phyloP scores from a whole-genome alignment of 192 early-diverging fungal genomes.

The Lunasporangiospora selenospora region DNA sequence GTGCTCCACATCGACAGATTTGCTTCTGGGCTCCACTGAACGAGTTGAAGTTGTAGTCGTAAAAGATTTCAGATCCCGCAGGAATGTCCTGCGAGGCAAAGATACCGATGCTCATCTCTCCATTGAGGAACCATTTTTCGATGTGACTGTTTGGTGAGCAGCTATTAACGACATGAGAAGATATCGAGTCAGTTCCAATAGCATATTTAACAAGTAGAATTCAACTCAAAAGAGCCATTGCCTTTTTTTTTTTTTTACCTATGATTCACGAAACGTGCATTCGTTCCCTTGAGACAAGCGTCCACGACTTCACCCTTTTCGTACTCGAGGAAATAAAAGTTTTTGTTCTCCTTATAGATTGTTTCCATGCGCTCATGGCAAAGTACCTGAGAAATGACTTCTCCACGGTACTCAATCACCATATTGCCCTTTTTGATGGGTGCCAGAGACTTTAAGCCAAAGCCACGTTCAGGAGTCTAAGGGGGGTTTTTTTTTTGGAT shows the following conservation, averaged over 20 bases:
- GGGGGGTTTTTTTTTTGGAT: too few relatives aligned
- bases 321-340: conserved; percentile 86
- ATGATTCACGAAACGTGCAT: conserved; percentile 88
- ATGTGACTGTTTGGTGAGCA: conserved; percentile 90
- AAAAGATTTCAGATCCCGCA: conserved; percentile 72
- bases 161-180: conserved; percentile 13
- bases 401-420: conserved; percentile 85
- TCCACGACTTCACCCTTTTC: conserved; percentile 79
- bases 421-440: conserved; percentile 64
- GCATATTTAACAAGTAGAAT: background rate
- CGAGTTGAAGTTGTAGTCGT: conserved; percentile 84
- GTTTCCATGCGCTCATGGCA: conserved; percentile 78
- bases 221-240: background rate
- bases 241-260: conserved; percentile 27
- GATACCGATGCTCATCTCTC: conserved; percentile 77
- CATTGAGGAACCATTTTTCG: conserved; percentile 84
- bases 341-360: conserved; percentile 65
- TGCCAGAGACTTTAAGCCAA: conserved; percentile 65
- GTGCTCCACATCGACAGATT: conserved; percentile 71
- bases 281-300: conserved; percentile 76
- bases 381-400: conserved; percentile 72
- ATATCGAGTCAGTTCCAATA: background rate
- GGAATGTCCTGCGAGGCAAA: conserved; percentile 76
- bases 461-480: conserved; percentile 73
- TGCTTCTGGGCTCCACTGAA: conserved; percentile 72